Evolutionary conservation across 148 eudicot species (phyloP).

Genomic region (Cornus florida): DNA sequence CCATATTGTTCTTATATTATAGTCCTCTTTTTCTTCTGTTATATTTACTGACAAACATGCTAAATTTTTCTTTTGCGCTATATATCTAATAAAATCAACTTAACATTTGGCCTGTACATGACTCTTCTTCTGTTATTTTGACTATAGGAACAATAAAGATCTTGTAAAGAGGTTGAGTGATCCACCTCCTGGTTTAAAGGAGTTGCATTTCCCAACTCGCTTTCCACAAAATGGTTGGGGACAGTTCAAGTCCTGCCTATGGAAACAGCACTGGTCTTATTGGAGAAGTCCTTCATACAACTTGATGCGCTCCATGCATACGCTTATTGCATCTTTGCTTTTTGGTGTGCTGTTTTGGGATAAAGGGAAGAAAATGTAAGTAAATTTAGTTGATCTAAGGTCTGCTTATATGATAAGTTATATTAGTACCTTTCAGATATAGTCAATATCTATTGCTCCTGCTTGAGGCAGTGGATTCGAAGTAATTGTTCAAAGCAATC

Average conservation of each 20-base stretch:
- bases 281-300: conserved; percentile 91
- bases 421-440: background rate
- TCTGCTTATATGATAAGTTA: background rate
- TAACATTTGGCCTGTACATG: background rate
- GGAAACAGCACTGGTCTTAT: conserved; percentile 79
- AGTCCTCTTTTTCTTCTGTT: background rate
- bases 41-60: too few species aligned
- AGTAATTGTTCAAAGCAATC: too few species aligned
- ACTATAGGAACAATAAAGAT: conserved; percentile 58
- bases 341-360: conserved; percentile 70
- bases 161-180: conserved; percentile 42
- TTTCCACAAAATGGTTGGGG: conserved; percentile 70
- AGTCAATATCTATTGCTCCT: too few species aligned
- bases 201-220: conserved; percentile 51
- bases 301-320: conserved; percentile 45
- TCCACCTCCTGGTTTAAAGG: conserved; percentile 58
- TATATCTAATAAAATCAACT: too few species aligned
- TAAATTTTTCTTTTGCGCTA: too few species aligned
- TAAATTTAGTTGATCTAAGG: background rate
- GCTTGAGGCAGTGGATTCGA: too few species aligned
- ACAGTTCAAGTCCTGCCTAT: conserved; percentile 71
- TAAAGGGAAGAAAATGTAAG: conserved; percentile 67
- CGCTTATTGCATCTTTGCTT: conserved; percentile 46
- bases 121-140: conserved; percentile 1
- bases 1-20: too few species aligned